These are phyloP conservation scores for Kockovaella imperatae DNA, from an alignment of 768 basidiomycete genomes.

Conservation along the genomic window DNA sequence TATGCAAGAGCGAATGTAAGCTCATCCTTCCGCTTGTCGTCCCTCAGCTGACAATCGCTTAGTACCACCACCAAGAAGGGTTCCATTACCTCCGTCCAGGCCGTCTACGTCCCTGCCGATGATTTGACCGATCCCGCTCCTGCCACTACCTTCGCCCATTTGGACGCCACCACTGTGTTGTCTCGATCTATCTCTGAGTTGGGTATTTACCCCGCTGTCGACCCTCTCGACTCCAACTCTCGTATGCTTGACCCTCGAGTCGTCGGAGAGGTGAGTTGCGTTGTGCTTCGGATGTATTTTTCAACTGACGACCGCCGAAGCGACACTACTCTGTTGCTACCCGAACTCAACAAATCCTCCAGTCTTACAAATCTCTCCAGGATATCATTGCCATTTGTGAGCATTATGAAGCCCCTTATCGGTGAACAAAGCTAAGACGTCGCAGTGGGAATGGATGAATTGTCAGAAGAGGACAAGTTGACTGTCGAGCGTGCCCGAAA, in stretches of 20 bases:
- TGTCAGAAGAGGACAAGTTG: conserved; percentile 99
- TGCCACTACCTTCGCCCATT: conserved; percentile 98
- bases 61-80: conserved; percentile 98
- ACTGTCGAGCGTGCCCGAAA: conserved; percentile 97
- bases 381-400: conserved; percentile 94
- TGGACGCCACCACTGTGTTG: conserved; percentile 99
- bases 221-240: conserved; percentile 98
- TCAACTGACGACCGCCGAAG: conserved; percentile 51
- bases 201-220: conserved; percentile 99
- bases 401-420: conserved; percentile 1
- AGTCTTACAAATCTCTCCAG: conserved; percentile 50
- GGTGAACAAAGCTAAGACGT: conserved; percentile 2
- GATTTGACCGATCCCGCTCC: conserved; percentile 99
- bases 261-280: conserved; percentile 50
- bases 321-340: conserved; percentile 97
- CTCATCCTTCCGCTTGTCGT: background rate
- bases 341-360: conserved; percentile 82
- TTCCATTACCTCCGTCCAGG: conserved; percentile 98
- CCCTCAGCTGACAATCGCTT: background rate
- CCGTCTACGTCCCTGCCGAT: conserved; percentile 99
- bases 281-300: conserved; percentile 2
- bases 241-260: conserved; percentile 99
- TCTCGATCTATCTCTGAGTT: conserved; percentile 77
- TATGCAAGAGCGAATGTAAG: conserved; percentile 95
- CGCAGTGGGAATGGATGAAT: conserved; percentile 92